A percentile compares a stretch with the other conserved stretches of the same genome.
phyloP scores from a whole-genome alignment of 306 rosid species.

The Vigna mungo region DNA sequence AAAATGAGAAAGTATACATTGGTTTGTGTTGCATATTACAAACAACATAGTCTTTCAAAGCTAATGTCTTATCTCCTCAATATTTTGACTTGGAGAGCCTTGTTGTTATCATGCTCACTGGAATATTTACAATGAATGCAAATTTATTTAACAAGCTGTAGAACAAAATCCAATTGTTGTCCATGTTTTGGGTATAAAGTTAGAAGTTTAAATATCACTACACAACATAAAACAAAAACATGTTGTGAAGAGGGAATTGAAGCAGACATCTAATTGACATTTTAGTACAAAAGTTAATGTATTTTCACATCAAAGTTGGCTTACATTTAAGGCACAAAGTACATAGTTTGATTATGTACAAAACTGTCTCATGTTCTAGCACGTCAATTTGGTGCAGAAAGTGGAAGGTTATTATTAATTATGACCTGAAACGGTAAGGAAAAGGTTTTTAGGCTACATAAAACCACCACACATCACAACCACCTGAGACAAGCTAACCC shows the following conservation, averaged over 20 bases:
- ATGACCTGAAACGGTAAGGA: background rate
- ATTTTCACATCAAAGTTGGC: background rate
- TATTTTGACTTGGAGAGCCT: slow-evolving; percentile 59
- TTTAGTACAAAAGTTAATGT: background rate
- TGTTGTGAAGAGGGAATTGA: background rate
- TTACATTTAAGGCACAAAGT: background rate
- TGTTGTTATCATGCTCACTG: slow-evolving; percentile 60
- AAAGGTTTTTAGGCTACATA: background rate
- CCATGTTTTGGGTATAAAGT: slow-evolving; percentile 49
- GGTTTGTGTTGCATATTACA: slow-evolving; percentile 61
- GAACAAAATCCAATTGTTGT: slow-evolving; percentile 47
- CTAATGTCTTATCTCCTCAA: slow-evolving; percentile 70
- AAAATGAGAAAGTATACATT: slow-evolving; percentile 61
- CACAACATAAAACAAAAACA: slow-evolving; percentile 18
- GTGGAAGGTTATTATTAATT: background rate
- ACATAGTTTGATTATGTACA: background rate
- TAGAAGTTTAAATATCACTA: slow-evolving; percentile 41
- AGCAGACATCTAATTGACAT: background rate
- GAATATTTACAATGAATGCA: slow-evolving; percentile 58
- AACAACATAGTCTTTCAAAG: slow-evolving; percentile 69
- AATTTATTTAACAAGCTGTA: slow-evolving; percentile 41
- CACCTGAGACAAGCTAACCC: no score
- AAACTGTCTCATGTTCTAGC: slow-evolving; percentile 16
- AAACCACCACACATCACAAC: background rate
- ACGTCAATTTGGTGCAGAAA: background rate